Conservation (phyloP, 495 filamentous ascomycete genomes). For the Neurospora sublineolata region DNA sequence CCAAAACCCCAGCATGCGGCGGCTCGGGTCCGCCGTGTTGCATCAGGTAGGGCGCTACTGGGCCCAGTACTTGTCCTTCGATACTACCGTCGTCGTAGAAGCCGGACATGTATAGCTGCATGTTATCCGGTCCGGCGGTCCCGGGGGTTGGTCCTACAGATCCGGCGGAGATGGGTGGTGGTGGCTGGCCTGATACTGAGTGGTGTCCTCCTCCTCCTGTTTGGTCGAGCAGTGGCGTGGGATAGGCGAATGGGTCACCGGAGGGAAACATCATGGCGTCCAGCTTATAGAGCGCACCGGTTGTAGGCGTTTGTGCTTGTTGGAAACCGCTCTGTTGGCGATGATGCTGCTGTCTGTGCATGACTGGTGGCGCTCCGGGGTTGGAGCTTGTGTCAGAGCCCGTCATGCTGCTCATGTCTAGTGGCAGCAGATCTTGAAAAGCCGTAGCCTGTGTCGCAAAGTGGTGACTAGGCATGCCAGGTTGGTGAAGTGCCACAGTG, state of each 20-base stretch:
- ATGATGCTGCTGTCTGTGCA: constrained; percentile 11
- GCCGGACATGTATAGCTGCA: constrained; percentile 30
- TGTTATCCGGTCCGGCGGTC: constrained; percentile 9
- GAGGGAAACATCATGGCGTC: constrained; percentile 89
- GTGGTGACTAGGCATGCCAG: constrained; percentile 12
- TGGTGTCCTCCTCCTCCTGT: constrained; percentile 17
- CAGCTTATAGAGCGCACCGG: constrained; percentile 51
- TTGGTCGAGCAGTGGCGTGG: constrained; percentile 61
- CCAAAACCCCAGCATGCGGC: constrained; percentile 19
- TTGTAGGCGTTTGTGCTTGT: constrained; percentile 20
- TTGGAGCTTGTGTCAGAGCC: constrained; percentile 12
- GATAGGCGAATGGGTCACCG: constrained; percentile 80
- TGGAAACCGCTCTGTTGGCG: constrained; percentile 10
- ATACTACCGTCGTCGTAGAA: constrained; percentile 30
- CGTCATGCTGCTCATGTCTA: constrained; percentile 16
- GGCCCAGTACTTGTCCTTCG: constrained; percentile 36
- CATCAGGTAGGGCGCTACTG: constrained; percentile 35
- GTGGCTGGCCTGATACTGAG: constrained; percentile 5
- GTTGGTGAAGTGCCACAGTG: constrained; percentile 18
- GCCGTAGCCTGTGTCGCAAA: constrained; percentile 9
- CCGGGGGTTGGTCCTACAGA: background rate
- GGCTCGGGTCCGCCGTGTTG: constrained; percentile 14
- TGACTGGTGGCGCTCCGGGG: constrained; percentile 9
- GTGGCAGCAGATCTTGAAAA: constrained; percentile 21
- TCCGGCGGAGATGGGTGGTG: background rate